Evolutionary conservation across 192 early-diverging fungal genomes (phyloP).

Genomic region (Coemansia sp.): DNA sequence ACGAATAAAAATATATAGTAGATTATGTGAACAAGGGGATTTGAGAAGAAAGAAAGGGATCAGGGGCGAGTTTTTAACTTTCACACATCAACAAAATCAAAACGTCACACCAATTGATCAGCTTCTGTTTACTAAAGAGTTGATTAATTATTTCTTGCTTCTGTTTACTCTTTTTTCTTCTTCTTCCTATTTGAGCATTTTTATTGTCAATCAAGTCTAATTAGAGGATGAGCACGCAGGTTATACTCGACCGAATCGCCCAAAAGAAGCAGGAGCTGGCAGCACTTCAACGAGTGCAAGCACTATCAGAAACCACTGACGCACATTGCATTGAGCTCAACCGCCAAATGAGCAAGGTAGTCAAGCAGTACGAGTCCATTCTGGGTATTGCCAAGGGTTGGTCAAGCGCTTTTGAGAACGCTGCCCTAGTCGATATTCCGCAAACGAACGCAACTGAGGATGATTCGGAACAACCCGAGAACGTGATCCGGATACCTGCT

Average conservation of each 20-base stretch:
- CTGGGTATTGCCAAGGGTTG: constrained; percentile 46
- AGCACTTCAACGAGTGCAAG: constrained; percentile 45
- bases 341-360: constrained; percentile 55
- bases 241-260: constrained; percentile 38
- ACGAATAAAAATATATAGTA: constrained; percentile 4
- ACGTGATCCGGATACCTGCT: constrained; percentile 50
- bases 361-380: constrained; percentile 50
- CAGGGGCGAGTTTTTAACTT: neutral
- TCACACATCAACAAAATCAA: neutral
- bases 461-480: constrained; percentile 52
- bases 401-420: constrained; percentile 56
- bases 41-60: neutral
- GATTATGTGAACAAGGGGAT: neutral
- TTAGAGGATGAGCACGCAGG: constrained; percentile 43
- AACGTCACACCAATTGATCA: neutral
- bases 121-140: neutral
- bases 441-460: constrained; percentile 43
- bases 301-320: constrained; percentile 49
- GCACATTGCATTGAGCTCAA: constrained; percentile 56
- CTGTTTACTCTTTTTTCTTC: neutral
- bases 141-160: neutral
- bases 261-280: constrained; percentile 57
- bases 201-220: neutral
- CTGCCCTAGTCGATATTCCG: constrained; percentile 47
- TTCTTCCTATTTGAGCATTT: neutral